Evolutionary conservation across 352 stramenopile genomes (phyloP).

Genomic region (Phytophthora meadii): DNA sequence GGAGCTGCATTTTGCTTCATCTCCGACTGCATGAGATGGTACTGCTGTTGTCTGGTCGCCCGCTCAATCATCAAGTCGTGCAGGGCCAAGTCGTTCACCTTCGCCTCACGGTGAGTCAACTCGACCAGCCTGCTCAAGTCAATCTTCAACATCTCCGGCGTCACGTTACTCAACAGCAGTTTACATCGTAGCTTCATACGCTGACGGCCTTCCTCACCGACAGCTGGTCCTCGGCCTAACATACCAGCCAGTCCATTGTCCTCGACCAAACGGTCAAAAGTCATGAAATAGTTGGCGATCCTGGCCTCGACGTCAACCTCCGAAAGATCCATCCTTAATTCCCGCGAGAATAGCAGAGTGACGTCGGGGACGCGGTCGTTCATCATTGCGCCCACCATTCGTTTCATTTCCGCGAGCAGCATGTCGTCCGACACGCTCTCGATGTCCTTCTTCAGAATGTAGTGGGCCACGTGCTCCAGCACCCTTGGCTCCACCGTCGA

Average conservation of each 20-base stretch:
- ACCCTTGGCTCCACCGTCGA: neutral
- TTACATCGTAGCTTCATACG: constrained; percentile 30
- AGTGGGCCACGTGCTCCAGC: constrained; percentile 12
- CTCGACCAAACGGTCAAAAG: constrained; percentile 24
- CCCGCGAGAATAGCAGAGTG: neutral
- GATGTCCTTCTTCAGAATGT: constrained; percentile 23
- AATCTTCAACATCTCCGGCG: constrained; percentile 15
- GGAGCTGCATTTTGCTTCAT: constrained; percentile 2
- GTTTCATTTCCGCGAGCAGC: constrained; percentile 12
- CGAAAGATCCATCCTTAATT: constrained; percentile 18
- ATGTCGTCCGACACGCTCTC: constrained; percentile 20
- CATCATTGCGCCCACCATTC: constrained; percentile 7
- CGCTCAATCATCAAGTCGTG: constrained; percentile 25
- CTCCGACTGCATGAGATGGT: constrained; percentile 14
- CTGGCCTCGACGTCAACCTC: constrained; percentile 23
- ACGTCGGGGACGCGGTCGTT: constrained; percentile 10
- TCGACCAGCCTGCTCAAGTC: constrained; percentile 18
- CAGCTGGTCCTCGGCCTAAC: constrained; percentile 1
- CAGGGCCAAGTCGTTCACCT: constrained; percentile 9
- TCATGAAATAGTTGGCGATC: constrained; percentile 23
- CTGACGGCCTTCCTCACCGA: neutral
- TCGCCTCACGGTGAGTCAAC: constrained; percentile 12
- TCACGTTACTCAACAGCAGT: constrained; percentile 11
- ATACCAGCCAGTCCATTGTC: constrained; percentile 7
- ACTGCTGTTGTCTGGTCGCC: constrained; percentile 17